Conservation (phyloP, 176 grass and related monocot genomes). For the bread wheat (Triticum aestivum) region DNA sequence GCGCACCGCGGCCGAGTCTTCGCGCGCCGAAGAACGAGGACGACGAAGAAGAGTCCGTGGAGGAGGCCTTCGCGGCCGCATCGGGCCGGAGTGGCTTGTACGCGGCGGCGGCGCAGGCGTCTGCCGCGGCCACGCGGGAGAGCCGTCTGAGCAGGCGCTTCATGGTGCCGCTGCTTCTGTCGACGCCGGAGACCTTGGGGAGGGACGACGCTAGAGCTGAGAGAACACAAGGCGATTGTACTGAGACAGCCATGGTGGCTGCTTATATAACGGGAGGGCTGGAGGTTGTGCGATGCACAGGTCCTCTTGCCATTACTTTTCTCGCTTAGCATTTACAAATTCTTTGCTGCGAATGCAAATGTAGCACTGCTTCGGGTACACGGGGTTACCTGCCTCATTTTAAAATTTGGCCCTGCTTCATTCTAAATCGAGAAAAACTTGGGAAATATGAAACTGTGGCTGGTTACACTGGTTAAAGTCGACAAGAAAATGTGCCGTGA, state of each 20-base stretch:
- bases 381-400: no score
- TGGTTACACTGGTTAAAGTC: no score
- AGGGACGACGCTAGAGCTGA: background rate
- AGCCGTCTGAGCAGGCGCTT: slow-evolving; percentile 60
- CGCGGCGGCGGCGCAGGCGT: slow-evolving; percentile 33
- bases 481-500: no score
- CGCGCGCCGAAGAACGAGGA: background rate
- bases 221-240: slow-evolving; percentile 17
- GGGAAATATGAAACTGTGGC: no score
- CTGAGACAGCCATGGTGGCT: background rate
- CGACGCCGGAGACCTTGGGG: background rate
- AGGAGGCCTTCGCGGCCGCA: background rate
- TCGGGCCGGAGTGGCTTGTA: slow-evolving; percentile 44
- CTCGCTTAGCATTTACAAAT: background rate
- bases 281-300: background rate
- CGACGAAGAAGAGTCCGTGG: background rate
- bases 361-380: no score
- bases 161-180: slow-evolving; percentile 26
- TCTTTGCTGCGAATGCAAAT: no score
- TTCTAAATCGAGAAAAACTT: no score
- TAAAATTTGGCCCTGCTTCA: no score
- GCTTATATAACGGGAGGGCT: slow-evolving; percentile 30
- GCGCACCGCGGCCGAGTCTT: background rate
- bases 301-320: background rate
- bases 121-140: slow-evolving; percentile 69